phyloP scores from a whole-genome alignment of 768 basidiomycete species.

The Russula sp. region DNA sequence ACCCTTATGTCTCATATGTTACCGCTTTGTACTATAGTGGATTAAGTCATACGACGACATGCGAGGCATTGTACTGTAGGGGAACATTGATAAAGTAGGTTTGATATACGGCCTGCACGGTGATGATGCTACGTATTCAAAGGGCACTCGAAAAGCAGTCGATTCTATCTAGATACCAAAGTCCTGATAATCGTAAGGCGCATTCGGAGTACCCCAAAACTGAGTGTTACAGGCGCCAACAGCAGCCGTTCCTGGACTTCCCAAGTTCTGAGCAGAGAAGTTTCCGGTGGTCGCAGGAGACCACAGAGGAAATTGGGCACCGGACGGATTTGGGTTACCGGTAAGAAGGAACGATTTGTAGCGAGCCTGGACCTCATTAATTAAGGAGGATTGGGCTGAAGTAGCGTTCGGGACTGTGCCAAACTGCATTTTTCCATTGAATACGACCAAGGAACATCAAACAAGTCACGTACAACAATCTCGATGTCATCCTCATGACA shows the following conservation, averaged over 20 bases:
- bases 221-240: slow-evolving; percentile 58
- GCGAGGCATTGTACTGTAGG: neutral
- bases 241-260: slow-evolving; percentile 51
- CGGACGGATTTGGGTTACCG: slow-evolving; percentile 59
- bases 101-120: neutral
- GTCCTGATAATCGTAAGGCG: slow-evolving; percentile 72
- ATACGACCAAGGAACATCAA: slow-evolving; percentile 36
- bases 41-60: neutral
- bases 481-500: slow-evolving; percentile 84
- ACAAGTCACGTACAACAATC: slow-evolving; percentile 55
- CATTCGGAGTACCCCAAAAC: slow-evolving; percentile 60
- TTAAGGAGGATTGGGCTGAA: slow-evolving; percentile 54
- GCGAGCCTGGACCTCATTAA: slow-evolving; percentile 63
- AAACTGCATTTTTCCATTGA: slow-evolving; percentile 35
- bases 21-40: too few species aligned
- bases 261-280: slow-evolving; percentile 59
- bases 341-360: slow-evolving; percentile 63
- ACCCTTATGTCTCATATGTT: too few species aligned
- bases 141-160: neutral
- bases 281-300: slow-evolving; percentile 47
- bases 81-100: neutral
- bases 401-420: slow-evolving; percentile 59
- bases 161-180: slow-evolving; percentile 33
- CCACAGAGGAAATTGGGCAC: slow-evolving; percentile 50
- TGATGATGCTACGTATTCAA: neutral